phyloP scores from a whole-genome alignment of 106 monocot genomes.

The Hemerocallis citrina region DNA sequence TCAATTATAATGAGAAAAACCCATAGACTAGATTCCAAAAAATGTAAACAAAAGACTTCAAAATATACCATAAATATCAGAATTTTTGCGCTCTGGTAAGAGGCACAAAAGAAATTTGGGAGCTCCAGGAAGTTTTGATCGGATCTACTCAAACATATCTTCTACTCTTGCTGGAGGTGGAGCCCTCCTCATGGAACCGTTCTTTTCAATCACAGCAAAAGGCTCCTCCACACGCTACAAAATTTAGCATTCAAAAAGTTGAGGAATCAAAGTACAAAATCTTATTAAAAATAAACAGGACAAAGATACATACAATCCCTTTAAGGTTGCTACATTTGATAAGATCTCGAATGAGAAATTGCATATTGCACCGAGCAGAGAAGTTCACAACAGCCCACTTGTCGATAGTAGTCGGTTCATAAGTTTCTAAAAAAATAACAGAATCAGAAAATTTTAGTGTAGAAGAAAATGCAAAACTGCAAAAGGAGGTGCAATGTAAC shows the following conservation, averaged over 20 bases:
- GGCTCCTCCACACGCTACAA: constrained; percentile 58
- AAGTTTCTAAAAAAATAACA: constrained; percentile 58
- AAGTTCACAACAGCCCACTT: constrained; percentile 84
- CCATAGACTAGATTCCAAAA: too few relatives aligned
- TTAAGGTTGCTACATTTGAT: constrained; percentile 74
- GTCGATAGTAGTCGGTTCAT: constrained; percentile 26
- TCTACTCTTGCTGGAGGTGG: constrained; percentile 62
- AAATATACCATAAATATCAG: constrained; percentile 70
- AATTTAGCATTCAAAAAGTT: background rate
- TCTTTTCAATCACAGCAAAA: constrained; percentile 61
- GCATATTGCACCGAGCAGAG: constrained; percentile 67
- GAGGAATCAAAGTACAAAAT: background rate
- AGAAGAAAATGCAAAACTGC: too few relatives aligned
- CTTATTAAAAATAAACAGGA: background rate
- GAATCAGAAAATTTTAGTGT: too few relatives aligned
- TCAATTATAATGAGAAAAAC: too few relatives aligned
- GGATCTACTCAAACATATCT: constrained; percentile 61
- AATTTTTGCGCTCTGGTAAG: constrained; percentile 83
- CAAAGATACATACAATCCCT: constrained; percentile 57
- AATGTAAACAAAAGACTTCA: background rate
- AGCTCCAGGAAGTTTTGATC: constrained; percentile 46
- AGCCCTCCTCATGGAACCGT: constrained; percentile 32
- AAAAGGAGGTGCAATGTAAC: too few relatives aligned
- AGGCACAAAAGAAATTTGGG: constrained; percentile 80
- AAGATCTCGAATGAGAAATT: constrained; percentile 46